phyloP scores from a whole-genome alignment of 441 rosid genomes.

The Gossypium davidsonii region DNA sequence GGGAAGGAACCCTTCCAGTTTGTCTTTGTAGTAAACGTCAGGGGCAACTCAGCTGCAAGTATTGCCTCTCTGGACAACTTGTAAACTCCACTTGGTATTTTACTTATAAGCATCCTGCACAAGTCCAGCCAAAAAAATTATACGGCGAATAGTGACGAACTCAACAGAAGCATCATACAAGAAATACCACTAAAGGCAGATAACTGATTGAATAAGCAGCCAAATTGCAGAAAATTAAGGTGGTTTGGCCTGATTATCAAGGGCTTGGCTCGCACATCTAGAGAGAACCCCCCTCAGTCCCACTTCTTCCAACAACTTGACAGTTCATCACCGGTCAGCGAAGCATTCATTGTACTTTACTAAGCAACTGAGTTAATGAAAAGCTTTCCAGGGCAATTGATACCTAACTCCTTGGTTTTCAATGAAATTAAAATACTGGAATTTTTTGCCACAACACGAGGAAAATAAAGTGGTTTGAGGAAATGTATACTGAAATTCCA shows the following conservation, averaged over 20 bases:
- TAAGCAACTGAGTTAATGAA: background rate
- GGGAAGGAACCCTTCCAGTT: slow-evolving; percentile 89
- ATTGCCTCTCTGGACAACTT: slow-evolving; percentile 75
- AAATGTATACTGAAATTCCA: background rate
- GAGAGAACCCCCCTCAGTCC: background rate
- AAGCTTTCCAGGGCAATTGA: background rate
- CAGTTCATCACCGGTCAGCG: background rate
- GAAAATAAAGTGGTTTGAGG: background rate
- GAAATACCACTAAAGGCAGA: background rate
- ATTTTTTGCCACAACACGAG: background rate
- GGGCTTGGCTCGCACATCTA: background rate
- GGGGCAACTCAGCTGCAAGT: slow-evolving; percentile 66
- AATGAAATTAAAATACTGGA: background rate
- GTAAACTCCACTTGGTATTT: slow-evolving; percentile 76
- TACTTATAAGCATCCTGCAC: slow-evolving; percentile 55
- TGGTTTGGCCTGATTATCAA: background rate
- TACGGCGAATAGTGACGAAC: slow-evolving; percentile 3
- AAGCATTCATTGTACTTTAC: background rate
- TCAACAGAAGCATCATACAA: slow-evolving; percentile 1
- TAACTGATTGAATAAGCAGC: background rate
- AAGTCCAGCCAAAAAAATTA: slow-evolving; percentile 18
- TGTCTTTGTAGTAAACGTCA: slow-evolving; percentile 54
- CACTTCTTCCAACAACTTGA: slow-evolving; percentile 9
- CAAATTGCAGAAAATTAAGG: background rate
- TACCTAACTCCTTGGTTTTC: background rate